Base-by-base conservation (phyloP, 192 early-diverging fungal species). In the Coemansia sp. region DNA sequence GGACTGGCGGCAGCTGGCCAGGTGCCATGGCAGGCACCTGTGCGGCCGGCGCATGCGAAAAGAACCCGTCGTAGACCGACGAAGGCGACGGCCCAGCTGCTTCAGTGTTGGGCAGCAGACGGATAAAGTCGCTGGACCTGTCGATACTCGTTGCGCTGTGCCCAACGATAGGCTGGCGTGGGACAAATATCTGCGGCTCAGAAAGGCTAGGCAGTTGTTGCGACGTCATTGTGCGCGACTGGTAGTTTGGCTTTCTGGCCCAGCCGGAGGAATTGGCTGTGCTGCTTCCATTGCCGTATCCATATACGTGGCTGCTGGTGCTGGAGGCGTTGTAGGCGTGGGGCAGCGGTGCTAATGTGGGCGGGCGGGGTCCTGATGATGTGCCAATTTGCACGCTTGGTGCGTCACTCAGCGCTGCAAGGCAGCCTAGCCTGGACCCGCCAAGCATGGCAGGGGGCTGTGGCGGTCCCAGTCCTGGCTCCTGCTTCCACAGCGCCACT, bases 81-180 rank as follows among this genome's bases (percentile, higher is more conserved):
- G 52, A 23, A n/a, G 48, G 51, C 48, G 58, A 60, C 2, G 57
- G 57, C 6, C 49, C 44, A 44, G 34, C 33, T 20, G 12, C 18
- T 56, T 64, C 66, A 30, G 52, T 10, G 9, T n/a, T 24, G 5
- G 41, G 23, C 5, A 53, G 35, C 35, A 34, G 26, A 21, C 49
- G 33, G 26, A 81, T 81, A 34, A 67, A 75, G 51, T 72, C 70
- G 18, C 48, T 30, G 4, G 78, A 63, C 18, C 51, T 68, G 56
- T 71, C 73, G 18, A 12, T 69, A 60, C 63, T 71, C 45, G 64
- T 62, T 8, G 69, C 78, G 57, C 78, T 66, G 16, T 76, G 67
- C 5, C 55, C 73, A 36, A 72, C 36, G 30, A 81, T 62, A 10
- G 69, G 70, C 55, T 58, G 78, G 24, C 60, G 36, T 6, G 73